Evolutionary conservation across 495 filamentous ascomycete genomes (phyloP).

Genomic region (Trichoderma asperelloides): DNA sequence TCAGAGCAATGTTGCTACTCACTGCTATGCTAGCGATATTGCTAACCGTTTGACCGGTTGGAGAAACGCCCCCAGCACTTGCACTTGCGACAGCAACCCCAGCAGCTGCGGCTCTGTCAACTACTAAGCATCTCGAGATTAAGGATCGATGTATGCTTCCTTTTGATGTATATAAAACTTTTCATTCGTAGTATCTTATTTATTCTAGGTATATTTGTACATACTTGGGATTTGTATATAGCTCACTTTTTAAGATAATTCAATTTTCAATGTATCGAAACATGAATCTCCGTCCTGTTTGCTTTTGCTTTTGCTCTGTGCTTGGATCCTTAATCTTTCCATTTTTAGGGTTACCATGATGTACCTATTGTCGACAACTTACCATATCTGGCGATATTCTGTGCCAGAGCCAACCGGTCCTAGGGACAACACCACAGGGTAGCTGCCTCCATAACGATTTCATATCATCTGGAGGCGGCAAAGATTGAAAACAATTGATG

Average conservation of each 20-base stretch:
- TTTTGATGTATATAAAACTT: background rate
- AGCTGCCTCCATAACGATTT: too few species aligned
- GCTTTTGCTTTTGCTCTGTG: too few species aligned
- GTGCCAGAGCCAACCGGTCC: too few species aligned
- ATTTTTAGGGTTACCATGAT: too few species aligned
- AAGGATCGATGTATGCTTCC: background rate
- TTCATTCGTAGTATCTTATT: background rate
- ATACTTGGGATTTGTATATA: background rate
- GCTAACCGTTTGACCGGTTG: constrained; percentile 45
- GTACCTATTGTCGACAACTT: too few species aligned
- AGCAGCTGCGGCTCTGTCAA: background rate
- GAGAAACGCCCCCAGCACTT: constrained; percentile 11
- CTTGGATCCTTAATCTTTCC: too few species aligned
- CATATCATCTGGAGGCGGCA: too few species aligned
- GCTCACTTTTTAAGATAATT: background rate
- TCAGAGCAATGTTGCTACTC: constrained; percentile 40
- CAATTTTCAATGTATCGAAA: too few species aligned
- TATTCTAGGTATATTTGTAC: background rate
- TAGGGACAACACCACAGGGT: too few species aligned
- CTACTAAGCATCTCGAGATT: background rate
- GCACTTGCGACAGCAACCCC: constrained; percentile 1
- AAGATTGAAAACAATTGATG: too few species aligned
- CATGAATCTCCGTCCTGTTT: too few species aligned
- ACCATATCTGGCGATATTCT: too few species aligned
- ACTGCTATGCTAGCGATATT: constrained; percentile 49